These are phyloP conservation scores for Pneumocystis sp. DNA, from an alignment of 1,139 yeast species.

Conservation along the genomic window DNA sequence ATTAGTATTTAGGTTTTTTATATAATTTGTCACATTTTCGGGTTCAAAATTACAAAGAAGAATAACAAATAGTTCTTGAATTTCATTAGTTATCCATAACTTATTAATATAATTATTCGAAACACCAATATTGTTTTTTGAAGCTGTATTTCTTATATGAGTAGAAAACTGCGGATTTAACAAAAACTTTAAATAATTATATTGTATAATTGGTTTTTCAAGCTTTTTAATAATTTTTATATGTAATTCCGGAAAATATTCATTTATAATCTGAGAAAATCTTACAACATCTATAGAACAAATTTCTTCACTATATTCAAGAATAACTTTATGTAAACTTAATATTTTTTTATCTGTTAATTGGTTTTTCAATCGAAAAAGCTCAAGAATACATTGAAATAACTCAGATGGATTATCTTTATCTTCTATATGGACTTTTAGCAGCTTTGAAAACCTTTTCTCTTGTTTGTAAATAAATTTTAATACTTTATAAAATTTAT, in stretches of 20 bases:
- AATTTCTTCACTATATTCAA: slow-evolving; percentile 12
- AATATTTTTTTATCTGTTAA: slow-evolving; percentile 7
- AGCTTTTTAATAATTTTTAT: slow-evolving; percentile 8
- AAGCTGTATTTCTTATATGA: background rate
- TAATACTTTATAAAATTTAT: slow-evolving; percentile 43
- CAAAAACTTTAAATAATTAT: slow-evolving; percentile 18
- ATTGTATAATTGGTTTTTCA: slow-evolving; percentile 11
- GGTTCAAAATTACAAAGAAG: background rate
- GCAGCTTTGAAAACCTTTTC: slow-evolving; percentile 37
- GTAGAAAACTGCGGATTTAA: slow-evolving; percentile 10
- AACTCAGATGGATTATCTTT: slow-evolving; percentile 15
- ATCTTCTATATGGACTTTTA: slow-evolving; percentile 28
- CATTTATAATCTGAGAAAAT: slow-evolving; percentile 17
- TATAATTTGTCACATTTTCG: background rate
- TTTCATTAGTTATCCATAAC: background rate
- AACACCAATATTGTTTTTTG: background rate
- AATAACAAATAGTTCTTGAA: background rate
- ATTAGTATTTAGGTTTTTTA: background rate
- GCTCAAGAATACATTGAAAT: slow-evolving; percentile 20
- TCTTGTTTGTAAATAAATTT: slow-evolving; percentile 42
- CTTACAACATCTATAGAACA: slow-evolving; percentile 13
- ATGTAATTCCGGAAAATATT: slow-evolving; percentile 20
- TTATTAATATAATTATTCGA: background rate
- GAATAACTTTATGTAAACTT: slow-evolving; percentile 10
- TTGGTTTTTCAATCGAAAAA: slow-evolving; percentile 14